Percentiles rank a stretch among this genome's conserved stretches.
Conservation (phyloP, 2,329 filamentous ascomycete genomes). For the Aureobasidium sp. region DNA sequence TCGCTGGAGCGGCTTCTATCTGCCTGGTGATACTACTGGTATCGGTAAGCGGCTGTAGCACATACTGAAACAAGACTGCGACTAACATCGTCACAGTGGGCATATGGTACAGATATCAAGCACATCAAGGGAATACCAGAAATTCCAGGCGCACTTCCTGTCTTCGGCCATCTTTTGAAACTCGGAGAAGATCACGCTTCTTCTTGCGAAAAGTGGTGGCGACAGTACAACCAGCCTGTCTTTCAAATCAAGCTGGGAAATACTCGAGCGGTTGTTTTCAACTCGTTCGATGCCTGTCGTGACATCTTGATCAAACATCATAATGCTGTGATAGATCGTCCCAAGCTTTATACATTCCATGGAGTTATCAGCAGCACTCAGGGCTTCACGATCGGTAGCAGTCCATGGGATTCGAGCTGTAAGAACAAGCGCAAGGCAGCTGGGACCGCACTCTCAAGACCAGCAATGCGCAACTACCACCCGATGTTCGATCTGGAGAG, state of each 20-base stretch:
- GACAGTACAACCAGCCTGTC: slow-evolving; percentile 37
- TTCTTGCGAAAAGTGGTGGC: slow-evolving; percentile 41
- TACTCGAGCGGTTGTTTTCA: slow-evolving; percentile 44
- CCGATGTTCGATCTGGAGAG: slow-evolving; percentile 48
- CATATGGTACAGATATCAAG: slow-evolving; percentile 37
- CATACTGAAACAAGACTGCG: background rate
- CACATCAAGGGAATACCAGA: slow-evolving; percentile 42
- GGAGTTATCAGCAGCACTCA: slow-evolving; percentile 44
- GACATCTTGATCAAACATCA: slow-evolving; percentile 43
- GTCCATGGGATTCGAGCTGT: slow-evolving; percentile 46
- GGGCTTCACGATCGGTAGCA: slow-evolving; percentile 47
- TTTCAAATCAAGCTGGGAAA: slow-evolving; percentile 48
- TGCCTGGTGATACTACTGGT: background rate
- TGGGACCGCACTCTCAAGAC: slow-evolving; percentile 37
- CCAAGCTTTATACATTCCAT: slow-evolving; percentile 46
- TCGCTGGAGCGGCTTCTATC: background rate
- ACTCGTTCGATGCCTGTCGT: slow-evolving; percentile 44
- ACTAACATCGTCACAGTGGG: background rate
- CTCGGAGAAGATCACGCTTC: slow-evolving; percentile 47
- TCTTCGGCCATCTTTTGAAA: slow-evolving; percentile 42
- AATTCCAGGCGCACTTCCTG: slow-evolving; percentile 41
- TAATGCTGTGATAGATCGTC: slow-evolving; percentile 42
- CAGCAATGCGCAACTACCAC: slow-evolving; percentile 39
- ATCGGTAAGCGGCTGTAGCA: background rate
- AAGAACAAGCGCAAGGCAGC: slow-evolving; percentile 46